Base-by-base conservation (phyloP, 1,284 basidiomycete species). In the Bjerkandera adusta region DNA sequence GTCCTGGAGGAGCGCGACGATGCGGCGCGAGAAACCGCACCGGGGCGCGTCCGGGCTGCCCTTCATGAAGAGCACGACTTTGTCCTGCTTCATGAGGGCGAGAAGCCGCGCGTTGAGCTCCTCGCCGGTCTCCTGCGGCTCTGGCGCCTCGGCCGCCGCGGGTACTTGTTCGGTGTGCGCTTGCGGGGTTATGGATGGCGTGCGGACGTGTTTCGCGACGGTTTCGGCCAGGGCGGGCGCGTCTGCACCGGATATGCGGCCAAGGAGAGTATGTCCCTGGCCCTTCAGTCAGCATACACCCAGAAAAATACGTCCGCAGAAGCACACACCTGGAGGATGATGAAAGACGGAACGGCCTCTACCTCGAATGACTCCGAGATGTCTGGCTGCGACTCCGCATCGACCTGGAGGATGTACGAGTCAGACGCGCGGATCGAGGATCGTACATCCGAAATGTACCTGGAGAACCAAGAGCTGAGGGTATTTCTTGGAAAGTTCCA, bases 61-160 rank as follows among this genome's bases (percentile, higher is more conserved):
- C 71, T 99, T 99, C 95, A 99, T 99, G 78, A 99, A 98, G 48
- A 99, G 68, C 47, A 99, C 92, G 8, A 98, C 81, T 10, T 68
- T 68, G 63, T 70, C 77, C 68, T 80, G 76, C 45, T 72, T 73
- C 89, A 94, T 93, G 50, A 95, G 65, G 38, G 54, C 58, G 24
- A 66, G 69, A 64, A 92, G 77, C 43, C 92, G 76, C 35, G 64
- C 61, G 35, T 78, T 74, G 18, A 92, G 75, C 54, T 88, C 72
- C 55, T 86, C 86, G n/a, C 72, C 66, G 4, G 79, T 75, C 64
- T 92, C 87, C n/a, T 65, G 44, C 57, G 64, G 66, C 48, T 68
- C 69, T 26, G 59, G 62, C 35, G 53, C 59, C 26, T 55, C 59
- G 18, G 55, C 67, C 18, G 62, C 66, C 25, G 60, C 67, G 16